Evolutionary conservation across 352 stramenopile genomes (phyloP).

Genomic region (Phytophthora chlamydospora): DNA sequence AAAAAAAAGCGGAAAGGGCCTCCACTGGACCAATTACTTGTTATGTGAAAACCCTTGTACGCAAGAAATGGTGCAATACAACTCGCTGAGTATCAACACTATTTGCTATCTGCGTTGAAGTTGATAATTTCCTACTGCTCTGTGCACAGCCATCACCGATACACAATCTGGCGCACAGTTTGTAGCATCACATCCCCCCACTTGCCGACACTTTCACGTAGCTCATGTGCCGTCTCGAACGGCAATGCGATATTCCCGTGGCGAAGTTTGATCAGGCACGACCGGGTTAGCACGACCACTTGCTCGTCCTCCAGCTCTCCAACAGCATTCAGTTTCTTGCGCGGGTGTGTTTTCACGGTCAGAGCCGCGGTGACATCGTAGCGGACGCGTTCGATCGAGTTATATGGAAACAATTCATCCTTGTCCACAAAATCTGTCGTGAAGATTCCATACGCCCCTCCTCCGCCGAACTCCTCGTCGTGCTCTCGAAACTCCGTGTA

Average conservation of each 20-base stretch:
- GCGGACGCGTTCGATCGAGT: slow-evolving; percentile 27
- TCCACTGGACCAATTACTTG: too few relatives aligned
- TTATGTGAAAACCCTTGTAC: too few relatives aligned
- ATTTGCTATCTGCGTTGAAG: too few relatives aligned
- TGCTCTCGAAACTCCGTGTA: slow-evolving; percentile 38
- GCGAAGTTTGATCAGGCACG: slow-evolving; percentile 35
- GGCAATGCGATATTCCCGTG: slow-evolving; percentile 28
- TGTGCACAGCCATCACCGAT: slow-evolving; percentile 17
- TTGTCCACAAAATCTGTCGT: slow-evolving; percentile 41
- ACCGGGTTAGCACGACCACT: slow-evolving; percentile 44
- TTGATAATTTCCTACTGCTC: too few relatives aligned
- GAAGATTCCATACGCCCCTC: slow-evolving; percentile 32
- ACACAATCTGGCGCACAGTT: slow-evolving; percentile 44
- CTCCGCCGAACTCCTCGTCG: slow-evolving; percentile 14
- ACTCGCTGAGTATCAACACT: too few relatives aligned
- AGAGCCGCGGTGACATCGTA: slow-evolving; percentile 41
- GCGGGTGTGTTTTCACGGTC: slow-evolving; percentile 27
- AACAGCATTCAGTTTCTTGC: slow-evolving; percentile 10
- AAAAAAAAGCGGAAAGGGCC: too few relatives aligned
- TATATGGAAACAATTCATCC: slow-evolving; percentile 50
- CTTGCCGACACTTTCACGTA: slow-evolving; percentile 47
- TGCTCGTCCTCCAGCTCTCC: slow-evolving; percentile 18
- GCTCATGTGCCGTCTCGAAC: slow-evolving; percentile 34
- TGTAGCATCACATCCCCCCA: slow-evolving; percentile 62
- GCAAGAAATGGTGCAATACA: too few relatives aligned